Percentiles rank a stretch among this genome's conserved stretches.
phyloP scores from a whole-genome alignment of 352 stramenopile genomes.

The Aphanomyces cochlioides region DNA sequence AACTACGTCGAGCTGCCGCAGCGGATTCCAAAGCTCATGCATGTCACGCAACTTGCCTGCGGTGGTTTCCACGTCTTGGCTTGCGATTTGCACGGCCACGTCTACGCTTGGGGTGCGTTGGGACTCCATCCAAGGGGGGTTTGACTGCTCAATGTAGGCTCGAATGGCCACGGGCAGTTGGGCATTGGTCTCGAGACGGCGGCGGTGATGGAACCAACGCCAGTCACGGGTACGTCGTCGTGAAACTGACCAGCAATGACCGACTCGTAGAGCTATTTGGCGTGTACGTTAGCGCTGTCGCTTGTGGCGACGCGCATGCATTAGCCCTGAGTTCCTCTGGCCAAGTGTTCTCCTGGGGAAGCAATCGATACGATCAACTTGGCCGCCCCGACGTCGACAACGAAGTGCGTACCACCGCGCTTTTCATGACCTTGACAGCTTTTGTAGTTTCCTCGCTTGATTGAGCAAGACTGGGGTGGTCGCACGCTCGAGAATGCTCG shows the following conservation, averaged over 20 bases:
- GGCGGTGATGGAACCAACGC: too few species aligned
- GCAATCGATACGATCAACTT: constrained; percentile 63
- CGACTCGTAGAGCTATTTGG: constrained; percentile 49
- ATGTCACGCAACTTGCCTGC: constrained; percentile 56
- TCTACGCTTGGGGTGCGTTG: constrained; percentile 57
- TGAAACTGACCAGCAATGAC: neutral
- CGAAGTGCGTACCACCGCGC: constrained; percentile 32
- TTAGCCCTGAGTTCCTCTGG: constrained; percentile 57
- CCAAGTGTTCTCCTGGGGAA: constrained; percentile 65
- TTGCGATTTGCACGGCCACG: constrained; percentile 68
- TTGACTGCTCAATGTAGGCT: constrained; percentile 47
- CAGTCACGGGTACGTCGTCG: neutral
- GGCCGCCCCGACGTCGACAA: constrained; percentile 38
- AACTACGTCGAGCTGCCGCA: constrained; percentile 42
- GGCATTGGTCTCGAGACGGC: neutral
- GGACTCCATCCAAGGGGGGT: constrained; percentile 38
- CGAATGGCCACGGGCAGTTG: constrained; percentile 19
- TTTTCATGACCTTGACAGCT: constrained; percentile 14
- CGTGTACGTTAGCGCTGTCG: constrained; percentile 54
- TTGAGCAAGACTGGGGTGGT: constrained; percentile 46
- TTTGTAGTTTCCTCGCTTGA: constrained; percentile 43
- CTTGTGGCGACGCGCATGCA: constrained; percentile 72
- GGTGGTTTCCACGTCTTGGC: constrained; percentile 65
- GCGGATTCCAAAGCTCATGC: constrained; percentile 37
- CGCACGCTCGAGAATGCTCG: constrained; percentile 36